These are phyloP conservation scores for Nicotiana undulata DNA, from an alignment of 257 asterid species.

Conservation along the genomic window DNA sequence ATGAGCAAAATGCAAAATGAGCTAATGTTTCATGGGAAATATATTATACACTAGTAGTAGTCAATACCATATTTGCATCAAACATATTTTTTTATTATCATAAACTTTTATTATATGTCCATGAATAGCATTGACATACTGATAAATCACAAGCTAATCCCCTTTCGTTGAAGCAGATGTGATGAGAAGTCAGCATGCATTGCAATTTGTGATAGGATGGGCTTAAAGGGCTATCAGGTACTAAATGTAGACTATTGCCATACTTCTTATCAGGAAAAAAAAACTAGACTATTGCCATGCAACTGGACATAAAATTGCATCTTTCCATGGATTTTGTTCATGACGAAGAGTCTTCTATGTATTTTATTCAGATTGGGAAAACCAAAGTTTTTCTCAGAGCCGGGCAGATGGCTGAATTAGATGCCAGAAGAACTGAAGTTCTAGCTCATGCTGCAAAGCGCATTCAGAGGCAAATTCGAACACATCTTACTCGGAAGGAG, in stretches of 20 bases:
- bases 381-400: slow-evolving; percentile 93
- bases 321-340: slow-evolving; percentile 6
- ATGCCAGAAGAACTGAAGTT: slow-evolving; percentile 85
- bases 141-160: slow-evolving; percentile 1
- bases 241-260: neutral
- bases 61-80: neutral
- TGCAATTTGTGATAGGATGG: slow-evolving; percentile 71
- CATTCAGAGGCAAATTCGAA: slow-evolving; percentile 83
- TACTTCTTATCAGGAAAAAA: neutral
- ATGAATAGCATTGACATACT: neutral
- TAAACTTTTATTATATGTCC: neutral
- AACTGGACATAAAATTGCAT: slow-evolving; percentile 4
- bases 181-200: slow-evolving; percentile 85
- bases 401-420: slow-evolving; percentile 97
- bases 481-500: slow-evolving; percentile 69
- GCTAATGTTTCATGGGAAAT: neutral
- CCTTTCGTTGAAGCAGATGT: slow-evolving; percentile 31
- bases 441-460: slow-evolving; percentile 67
- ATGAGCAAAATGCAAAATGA: neutral
- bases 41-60: slow-evolving; percentile 1
- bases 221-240: slow-evolving; percentile 88
- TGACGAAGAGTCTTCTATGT: neutral
- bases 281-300: neutral
- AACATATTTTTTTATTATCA: neutral
- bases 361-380: slow-evolving; percentile 67